A percentile compares a stretch with the other conserved stretches of the same genome.
Conservation (phyloP, 78 protist genomes). For the Planoprotostelium fungivorum region DNA sequence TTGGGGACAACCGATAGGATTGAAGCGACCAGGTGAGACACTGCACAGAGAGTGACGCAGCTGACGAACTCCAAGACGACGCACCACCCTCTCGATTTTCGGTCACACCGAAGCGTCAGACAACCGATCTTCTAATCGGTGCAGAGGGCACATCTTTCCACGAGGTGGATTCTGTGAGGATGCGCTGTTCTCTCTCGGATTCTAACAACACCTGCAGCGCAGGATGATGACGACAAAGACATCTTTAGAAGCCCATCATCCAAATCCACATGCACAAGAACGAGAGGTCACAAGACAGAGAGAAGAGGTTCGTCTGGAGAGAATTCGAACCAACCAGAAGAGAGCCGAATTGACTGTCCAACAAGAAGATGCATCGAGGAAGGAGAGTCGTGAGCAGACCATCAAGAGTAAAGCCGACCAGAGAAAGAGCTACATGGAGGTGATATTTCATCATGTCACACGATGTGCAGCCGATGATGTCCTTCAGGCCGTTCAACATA, state of each 20-base stretch:
- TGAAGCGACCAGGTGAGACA: background rate
- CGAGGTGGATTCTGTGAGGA: background rate
- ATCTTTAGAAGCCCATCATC: background rate
- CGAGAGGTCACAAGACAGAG: background rate
- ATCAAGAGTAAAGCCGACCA: background rate
- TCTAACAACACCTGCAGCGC: background rate
- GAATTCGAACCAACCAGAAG: background rate
- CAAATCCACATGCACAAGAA: background rate
- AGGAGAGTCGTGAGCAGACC: background rate
- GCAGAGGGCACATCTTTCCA: background rate
- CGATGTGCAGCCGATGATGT: background rate
- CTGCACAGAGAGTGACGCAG: no score
- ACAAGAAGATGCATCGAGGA: background rate
- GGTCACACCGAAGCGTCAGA: background rate
- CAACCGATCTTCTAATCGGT: background rate
- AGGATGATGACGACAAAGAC: background rate
- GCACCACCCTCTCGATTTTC: background rate
- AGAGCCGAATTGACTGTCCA: background rate
- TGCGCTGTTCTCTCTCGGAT: background rate
- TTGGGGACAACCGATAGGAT: background rate
- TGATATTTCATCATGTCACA: no score
- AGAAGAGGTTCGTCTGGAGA: background rate
- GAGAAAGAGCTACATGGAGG: background rate
- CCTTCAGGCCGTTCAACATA: background rate
- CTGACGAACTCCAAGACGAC: no score